phyloP scores from a whole-genome alignment of 2,329 filamentous ascomycete species.

The Pseudomassariella vexata region DNA sequence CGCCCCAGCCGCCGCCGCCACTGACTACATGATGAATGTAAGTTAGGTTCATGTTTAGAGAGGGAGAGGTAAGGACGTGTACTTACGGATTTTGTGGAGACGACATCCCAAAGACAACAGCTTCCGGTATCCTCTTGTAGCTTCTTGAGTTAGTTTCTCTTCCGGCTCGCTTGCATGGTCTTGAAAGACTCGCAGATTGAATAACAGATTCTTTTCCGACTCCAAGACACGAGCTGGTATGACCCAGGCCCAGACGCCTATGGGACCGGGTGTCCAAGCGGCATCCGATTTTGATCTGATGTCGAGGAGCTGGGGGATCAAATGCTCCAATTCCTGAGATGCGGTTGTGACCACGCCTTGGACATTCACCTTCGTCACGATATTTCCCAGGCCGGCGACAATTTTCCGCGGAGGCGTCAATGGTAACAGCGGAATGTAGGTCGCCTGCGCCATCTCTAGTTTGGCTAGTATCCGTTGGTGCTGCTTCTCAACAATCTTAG shows the following conservation, averaged over 20 bases:
- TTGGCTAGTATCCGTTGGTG: conserved; percentile 25
- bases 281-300: conserved; percentile 22
- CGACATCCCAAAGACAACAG: conserved; percentile 37
- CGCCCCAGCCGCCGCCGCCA: conserved; percentile 80
- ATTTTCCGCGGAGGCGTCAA: conserved; percentile 60
- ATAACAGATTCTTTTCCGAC: conserved; percentile 12
- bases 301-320: conserved; percentile 55
- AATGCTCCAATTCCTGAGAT: conserved; percentile 64
- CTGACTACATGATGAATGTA: conserved; percentile 63
- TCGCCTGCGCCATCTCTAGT: conserved; percentile 9
- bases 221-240: conserved; percentile 36
- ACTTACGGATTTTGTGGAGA: conserved; percentile 41
- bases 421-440: conserved; percentile 47
- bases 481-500: conserved; percentile 28
- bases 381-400: conserved; percentile 68
- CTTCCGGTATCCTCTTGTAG: conserved; percentile 22
- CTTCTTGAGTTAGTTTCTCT: conserved; percentile 16
- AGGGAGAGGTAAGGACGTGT: conserved; percentile 6
- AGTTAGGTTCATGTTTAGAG: no score
- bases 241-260: conserved; percentile 70
- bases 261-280: conserved; percentile 28
- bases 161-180: conserved; percentile 17
- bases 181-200: conserved; percentile 15
- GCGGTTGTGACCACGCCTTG: conserved; percentile 48
- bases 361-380: conserved; percentile 58